Percentiles rank a stretch among this genome's conserved stretches.
These are phyloP conservation scores for Globisporangium takayamanum DNA, from an alignment of 352 stramenopile genomes.

Conservation along the genomic window DNA sequence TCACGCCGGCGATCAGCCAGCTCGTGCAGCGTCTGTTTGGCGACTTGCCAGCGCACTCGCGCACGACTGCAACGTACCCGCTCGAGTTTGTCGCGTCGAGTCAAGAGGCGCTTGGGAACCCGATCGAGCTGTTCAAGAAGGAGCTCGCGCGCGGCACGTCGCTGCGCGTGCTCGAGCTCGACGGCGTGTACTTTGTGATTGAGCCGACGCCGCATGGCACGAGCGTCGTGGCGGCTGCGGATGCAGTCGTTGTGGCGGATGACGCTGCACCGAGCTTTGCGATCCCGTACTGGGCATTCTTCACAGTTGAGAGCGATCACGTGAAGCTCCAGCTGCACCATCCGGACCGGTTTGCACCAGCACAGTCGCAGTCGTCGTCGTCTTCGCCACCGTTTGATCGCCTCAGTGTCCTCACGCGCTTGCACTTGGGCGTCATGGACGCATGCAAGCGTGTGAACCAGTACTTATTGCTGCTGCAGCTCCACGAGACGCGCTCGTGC, in stretches of 20 bases:
- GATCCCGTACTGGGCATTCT: slow-evolving; percentile 80
- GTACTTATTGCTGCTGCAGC: slow-evolving; percentile 71
- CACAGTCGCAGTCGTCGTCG: not conserved
- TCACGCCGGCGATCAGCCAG: slow-evolving; percentile 56
- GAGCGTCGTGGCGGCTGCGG: not conserved
- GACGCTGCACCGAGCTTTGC: slow-evolving; percentile 17
- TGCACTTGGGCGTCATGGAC: slow-evolving; percentile 63
- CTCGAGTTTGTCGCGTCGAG: slow-evolving; percentile 61
- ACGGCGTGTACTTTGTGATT: slow-evolving; percentile 70
- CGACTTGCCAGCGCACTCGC: slow-evolving; percentile 42
- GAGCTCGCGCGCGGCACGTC: slow-evolving; percentile 41
- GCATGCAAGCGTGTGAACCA: slow-evolving; percentile 83
- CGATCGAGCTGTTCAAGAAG: slow-evolving; percentile 54
- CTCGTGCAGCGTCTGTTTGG: slow-evolving; percentile 74
- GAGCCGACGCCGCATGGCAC: slow-evolving; percentile 7
- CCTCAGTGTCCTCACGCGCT: slow-evolving; percentile 53
- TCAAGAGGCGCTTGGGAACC: slow-evolving; percentile 51
- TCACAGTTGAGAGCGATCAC: slow-evolving; percentile 45
- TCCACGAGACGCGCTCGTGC: slow-evolving; percentile 79
- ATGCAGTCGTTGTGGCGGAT: not conserved
- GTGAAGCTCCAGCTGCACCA: slow-evolving; percentile 62
- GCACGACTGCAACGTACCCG: slow-evolving; percentile 65
- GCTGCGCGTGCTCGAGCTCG: slow-evolving; percentile 46
- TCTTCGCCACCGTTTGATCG: slow-evolving; percentile 31
- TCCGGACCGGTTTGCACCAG: slow-evolving; percentile 21